phyloP scores from a whole-genome alignment of 78 protist genomes.

The Corallochytrium limacisporum region DNA sequence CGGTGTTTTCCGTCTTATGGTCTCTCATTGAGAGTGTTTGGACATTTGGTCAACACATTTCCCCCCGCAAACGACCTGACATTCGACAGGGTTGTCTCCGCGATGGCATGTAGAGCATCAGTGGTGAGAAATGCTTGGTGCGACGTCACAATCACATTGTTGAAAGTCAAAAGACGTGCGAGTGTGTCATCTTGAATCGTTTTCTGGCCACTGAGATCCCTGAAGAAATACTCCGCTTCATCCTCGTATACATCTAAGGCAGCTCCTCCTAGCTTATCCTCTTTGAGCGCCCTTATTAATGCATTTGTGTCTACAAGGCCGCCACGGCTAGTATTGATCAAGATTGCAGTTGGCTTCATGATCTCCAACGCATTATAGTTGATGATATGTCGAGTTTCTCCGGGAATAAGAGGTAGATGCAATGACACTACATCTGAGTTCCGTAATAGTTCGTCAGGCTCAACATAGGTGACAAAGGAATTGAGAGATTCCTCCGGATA shows the following conservation, averaged over 20 bases:
- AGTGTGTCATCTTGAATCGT: slow-evolving; percentile 44
- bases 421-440: slow-evolving; percentile 52
- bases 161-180: slow-evolving; percentile 22
- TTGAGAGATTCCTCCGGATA: background rate
- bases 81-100: slow-evolving; percentile 33
- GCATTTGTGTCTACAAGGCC: slow-evolving; percentile 60
- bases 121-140: slow-evolving; percentile 77
- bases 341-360: slow-evolving; percentile 55
- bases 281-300: slow-evolving; percentile 36
- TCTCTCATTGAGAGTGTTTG: too few relatives aligned
- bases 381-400: slow-evolving; percentile 46
- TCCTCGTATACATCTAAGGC: slow-evolving; percentile 73
- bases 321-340: slow-evolving; percentile 71
- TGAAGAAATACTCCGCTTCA: slow-evolving; percentile 51
- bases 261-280: slow-evolving; percentile 43
- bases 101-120: slow-evolving; percentile 56
- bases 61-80: too few relatives aligned
- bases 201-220: slow-evolving; percentile 25
- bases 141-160: slow-evolving; percentile 35
- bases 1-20: too few relatives aligned
- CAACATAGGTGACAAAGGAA: background rate
- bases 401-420: slow-evolving; percentile 41
- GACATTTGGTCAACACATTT: too few relatives aligned
- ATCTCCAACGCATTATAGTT: slow-evolving; percentile 28
- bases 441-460: slow-evolving; percentile 15